A percentile compares a stretch with the other conserved stretches of the same genome.
Conservation (phyloP, 139 green algal species). For the Chlamydomonas asymmetrica region DNA sequence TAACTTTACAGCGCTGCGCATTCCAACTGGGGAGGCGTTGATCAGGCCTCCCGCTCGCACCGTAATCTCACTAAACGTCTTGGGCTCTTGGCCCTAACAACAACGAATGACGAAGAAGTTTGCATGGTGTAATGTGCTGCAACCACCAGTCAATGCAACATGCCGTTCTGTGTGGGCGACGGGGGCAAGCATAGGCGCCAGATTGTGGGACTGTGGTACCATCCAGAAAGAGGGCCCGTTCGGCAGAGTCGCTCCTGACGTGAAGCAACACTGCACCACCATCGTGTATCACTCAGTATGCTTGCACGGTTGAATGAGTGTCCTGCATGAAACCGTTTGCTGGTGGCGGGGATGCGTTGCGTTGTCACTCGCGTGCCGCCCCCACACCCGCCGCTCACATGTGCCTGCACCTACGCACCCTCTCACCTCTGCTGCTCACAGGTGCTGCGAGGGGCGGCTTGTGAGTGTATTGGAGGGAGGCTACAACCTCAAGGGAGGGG, state of each 20-base stretch:
- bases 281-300: no score
- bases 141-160: neutral
- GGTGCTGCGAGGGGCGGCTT: constrained; percentile 78
- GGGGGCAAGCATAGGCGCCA: no score
- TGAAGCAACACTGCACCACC: no score
- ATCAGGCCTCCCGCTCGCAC: neutral
- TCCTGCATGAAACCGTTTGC: no score
- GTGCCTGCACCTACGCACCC: neutral
- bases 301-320: neutral
- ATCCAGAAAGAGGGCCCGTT: no score
- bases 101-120: neutral
- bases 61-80: neutral
- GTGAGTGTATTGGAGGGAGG: constrained; percentile 90
- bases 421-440: constrained; percentile 21
- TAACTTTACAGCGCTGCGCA: neutral
- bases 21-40: neutral
- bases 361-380: neutral
- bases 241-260: no score
- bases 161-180: no score
- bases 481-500: constrained; percentile 83
- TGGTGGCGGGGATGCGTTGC: neutral
- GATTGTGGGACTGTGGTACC: no score
- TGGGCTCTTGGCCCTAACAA: neutral
- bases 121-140: neutral
- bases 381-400: neutral